Conservation (phyloP, 805 yeast genomes). For the Starmerella scarabaei region DNA sequence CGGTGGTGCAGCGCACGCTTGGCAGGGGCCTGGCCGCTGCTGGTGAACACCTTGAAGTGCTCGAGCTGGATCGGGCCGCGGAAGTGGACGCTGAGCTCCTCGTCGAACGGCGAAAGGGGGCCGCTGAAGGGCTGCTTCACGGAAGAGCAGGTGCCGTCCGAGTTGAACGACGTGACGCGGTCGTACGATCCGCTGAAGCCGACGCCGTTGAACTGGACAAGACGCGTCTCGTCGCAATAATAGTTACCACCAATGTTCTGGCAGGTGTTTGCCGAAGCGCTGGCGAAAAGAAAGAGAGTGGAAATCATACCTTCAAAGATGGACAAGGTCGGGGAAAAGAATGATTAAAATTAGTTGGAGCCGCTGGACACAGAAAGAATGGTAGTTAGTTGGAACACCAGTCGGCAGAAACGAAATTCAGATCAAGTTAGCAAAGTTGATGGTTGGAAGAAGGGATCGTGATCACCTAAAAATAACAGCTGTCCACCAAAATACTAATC, state of each 20-base stretch:
- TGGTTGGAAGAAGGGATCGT: too few species aligned
- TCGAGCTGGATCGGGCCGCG: slow-evolving; percentile 74
- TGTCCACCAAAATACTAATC: too few species aligned
- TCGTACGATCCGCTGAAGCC: slow-evolving; percentile 78
- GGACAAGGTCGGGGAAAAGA: neutral
- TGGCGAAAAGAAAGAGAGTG: slow-evolving; percentile 19
- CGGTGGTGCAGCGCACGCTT: slow-evolving; percentile 38
- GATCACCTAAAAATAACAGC: too few species aligned
- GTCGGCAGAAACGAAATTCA: too few species aligned
- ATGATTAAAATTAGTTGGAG: too few species aligned
- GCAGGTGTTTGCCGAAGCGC: slow-evolving; percentile 33
- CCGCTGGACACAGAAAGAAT: too few species aligned
- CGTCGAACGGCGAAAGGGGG: slow-evolving; percentile 63
- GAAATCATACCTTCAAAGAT: too few species aligned
- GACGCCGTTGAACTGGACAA: slow-evolving; percentile 53
- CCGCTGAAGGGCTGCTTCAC: slow-evolving; percentile 50
- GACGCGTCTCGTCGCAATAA: slow-evolving; percentile 63
- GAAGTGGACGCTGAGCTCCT: slow-evolving; percentile 77
- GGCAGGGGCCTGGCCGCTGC: slow-evolving; percentile 40
- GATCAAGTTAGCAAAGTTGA: too few species aligned
- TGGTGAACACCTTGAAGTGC: slow-evolving; percentile 80
- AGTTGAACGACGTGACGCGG: slow-evolving; percentile 72
- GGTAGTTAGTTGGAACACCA: too few species aligned
- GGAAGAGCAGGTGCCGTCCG: slow-evolving; percentile 58
- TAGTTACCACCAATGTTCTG: slow-evolving; percentile 55